Conservation (phyloP, 2,329 filamentous ascomycete species). For the Aspergillus piperis region DNA sequence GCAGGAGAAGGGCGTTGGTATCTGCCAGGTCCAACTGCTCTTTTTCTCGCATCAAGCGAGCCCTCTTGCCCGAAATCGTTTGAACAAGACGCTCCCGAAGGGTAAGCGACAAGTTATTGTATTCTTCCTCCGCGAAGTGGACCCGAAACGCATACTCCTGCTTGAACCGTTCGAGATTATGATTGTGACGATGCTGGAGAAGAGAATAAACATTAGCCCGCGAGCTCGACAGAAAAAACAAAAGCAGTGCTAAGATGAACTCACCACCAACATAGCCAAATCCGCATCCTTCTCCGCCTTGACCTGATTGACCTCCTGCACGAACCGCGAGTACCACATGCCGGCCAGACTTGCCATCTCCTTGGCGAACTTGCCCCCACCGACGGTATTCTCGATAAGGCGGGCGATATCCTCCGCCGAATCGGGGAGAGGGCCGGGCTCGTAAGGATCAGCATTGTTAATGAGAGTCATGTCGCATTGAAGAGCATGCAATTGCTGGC, state of each 20-base stretch:
- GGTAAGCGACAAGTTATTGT: slow-evolving; percentile 58
- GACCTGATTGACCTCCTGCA: slow-evolving; percentile 81
- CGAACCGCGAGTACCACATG: slow-evolving; percentile 80
- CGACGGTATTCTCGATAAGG: slow-evolving; percentile 58
- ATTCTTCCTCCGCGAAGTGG: slow-evolving; percentile 64
- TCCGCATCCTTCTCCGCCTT: slow-evolving; percentile 86
- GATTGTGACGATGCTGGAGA: slow-evolving; percentile 58
- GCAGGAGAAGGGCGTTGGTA: slow-evolving; percentile 64
- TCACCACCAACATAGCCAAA: slow-evolving; percentile 77
- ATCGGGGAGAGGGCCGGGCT: slow-evolving; percentile 67
- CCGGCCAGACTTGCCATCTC: slow-evolving; percentile 68
- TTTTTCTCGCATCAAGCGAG: slow-evolving; percentile 63
- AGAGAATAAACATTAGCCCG: slow-evolving; percentile 1
- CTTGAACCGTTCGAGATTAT: slow-evolving; percentile 57
- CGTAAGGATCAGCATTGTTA: slow-evolving; percentile 80
- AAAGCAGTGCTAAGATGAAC: slow-evolving; percentile 28
- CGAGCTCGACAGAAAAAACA: slow-evolving; percentile 7
- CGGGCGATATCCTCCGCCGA: slow-evolving; percentile 66
- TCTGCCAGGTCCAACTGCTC: slow-evolving; percentile 68
- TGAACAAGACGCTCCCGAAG: slow-evolving; percentile 63
- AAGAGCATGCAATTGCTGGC: slow-evolving; percentile 86
- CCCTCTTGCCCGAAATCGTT: slow-evolving; percentile 58
- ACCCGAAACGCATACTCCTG: slow-evolving; percentile 61
- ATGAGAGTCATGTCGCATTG: slow-evolving; percentile 88
- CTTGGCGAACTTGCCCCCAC: slow-evolving; percentile 65